These are phyloP conservation scores for Penicillium goetzii DNA, from an alignment of 495 filamentous ascomycete genomes.

Conservation along the genomic window DNA sequence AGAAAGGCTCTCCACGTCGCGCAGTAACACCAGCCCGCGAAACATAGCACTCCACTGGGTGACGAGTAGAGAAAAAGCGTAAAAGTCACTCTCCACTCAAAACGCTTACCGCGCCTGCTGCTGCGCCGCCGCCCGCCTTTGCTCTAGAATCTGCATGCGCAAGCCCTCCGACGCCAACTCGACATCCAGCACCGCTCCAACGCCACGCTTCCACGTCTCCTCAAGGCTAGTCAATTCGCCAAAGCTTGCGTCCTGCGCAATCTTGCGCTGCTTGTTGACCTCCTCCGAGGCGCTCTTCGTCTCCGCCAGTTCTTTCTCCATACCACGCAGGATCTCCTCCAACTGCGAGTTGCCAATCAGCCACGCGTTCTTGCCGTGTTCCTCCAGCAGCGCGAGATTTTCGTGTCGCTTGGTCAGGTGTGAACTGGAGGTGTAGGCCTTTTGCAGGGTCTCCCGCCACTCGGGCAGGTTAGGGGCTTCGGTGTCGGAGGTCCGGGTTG, in stretches of 20 bases:
- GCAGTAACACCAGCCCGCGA: background rate
- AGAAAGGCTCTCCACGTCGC: background rate
- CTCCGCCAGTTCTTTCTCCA: conserved; percentile 80
- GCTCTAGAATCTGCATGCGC: conserved; percentile 64
- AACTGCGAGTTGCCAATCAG: conserved; percentile 78
- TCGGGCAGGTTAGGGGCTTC: conserved; percentile 40
- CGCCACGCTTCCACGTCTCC: conserved; percentile 71
- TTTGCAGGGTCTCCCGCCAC: conserved; percentile 44
- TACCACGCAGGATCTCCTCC: conserved; percentile 66
- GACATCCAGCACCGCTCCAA: conserved; percentile 73
- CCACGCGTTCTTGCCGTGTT: conserved; percentile 88
- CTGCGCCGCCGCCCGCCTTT: conserved; percentile 48
- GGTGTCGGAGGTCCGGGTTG: conserved; percentile 36
- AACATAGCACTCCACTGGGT: background rate
- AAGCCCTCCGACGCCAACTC: conserved; percentile 74
- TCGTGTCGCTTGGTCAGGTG: conserved; percentile 68
- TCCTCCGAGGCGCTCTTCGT: conserved; percentile 66
- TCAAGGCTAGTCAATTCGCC: conserved; percentile 72
- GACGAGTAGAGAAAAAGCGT: conserved; percentile 1
- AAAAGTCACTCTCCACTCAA: background rate
- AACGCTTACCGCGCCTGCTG: conserved; percentile 35
- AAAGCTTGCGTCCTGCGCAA: conserved; percentile 67
- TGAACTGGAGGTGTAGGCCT: conserved; percentile 64
- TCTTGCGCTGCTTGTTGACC: conserved; percentile 70
- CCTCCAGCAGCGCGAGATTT: conserved; percentile 75